Evolutionary conservation across 1,284 basidiomycete species (phyloP), one percentile per base, ranked within the genome.

Genomic region (Ustilago tritici): DNA sequence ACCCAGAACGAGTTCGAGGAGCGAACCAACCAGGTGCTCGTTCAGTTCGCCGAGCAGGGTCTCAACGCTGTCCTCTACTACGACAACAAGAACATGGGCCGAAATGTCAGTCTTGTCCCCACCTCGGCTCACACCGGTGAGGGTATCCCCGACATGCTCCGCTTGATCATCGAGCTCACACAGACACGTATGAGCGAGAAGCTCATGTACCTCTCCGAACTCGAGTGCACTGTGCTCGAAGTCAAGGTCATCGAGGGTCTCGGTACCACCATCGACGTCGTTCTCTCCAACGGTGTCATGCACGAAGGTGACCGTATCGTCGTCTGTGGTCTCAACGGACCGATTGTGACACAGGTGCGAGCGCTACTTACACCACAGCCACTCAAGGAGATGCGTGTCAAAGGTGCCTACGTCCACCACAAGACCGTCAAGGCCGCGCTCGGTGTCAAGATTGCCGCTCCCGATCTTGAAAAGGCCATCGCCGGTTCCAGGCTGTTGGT

Each of bases 131-230:
- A 96, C 87, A 98, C 96, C 0, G 97, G 97, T 73, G 97, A 99
- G 88, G 97, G 97, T 88, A 91, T 99, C 31, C 97, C 97, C n/a
- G 97, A 99, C 88, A 95, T 99, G 94, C 95, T 99, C 87, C 94
- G 95, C 92, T 90, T 99, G 40, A 92, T 99, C 85, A 91, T 98
- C 87, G 95, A 97, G 87, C 90, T 99, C 65, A 99, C 97, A 9
- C 97, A 99, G 87, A 93, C 96, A 87, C 91, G 97, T 71, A 98
- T 99, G 96, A 95, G 93, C 86, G 94, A 96, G 86, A 90, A 92
- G 58, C 89, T 99, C 78, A 99, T 99, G 97, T 99, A 98, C 88
- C 90, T 99, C 66, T 95, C 95, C 35, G 95, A 98, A 87, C 90
- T 99, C 63, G 95, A 98, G 88, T 98, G 95, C 87, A 99, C 97